These are phyloP conservation scores for Orbilia blumenaviensis DNA, from an alignment of 2,329 filamentous ascomycete species.

Conservation along the genomic window DNA sequence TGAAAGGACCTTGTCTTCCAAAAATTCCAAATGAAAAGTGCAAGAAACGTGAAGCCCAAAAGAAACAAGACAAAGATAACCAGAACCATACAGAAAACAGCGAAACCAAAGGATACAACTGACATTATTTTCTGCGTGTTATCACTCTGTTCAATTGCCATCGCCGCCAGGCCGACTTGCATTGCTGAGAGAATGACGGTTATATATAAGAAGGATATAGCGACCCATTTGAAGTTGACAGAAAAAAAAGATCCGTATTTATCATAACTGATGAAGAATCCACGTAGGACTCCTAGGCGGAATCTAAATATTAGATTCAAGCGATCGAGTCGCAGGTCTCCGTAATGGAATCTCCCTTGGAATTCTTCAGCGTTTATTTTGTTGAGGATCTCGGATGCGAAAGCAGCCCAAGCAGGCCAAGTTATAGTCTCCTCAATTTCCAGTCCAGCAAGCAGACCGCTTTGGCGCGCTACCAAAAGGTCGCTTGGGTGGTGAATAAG, in stretches of 20 bases:
- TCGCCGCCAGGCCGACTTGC: neutral
- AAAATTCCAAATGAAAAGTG: neutral
- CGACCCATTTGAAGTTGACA: constrained; percentile 12
- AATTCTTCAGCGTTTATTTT: neutral
- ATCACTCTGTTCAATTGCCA: neutral
- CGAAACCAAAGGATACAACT: neutral
- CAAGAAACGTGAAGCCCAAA: neutral
- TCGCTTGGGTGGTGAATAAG: constrained; percentile 60
- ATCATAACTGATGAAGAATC: constrained; percentile 1
- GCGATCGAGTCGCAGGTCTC: neutral
- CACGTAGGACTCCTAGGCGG: neutral
- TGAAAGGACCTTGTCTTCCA: neutral
- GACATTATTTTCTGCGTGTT: neutral
- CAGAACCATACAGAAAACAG: neutral
- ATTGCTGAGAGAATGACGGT: neutral
- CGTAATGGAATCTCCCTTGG: constrained; percentile 5
- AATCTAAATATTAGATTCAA: constrained; percentile 1
- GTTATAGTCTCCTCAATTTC: neutral
- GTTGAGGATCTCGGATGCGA: neutral
- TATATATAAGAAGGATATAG: neutral
- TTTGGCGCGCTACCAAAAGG: constrained; percentile 59
- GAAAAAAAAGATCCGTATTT: constrained; percentile 16
- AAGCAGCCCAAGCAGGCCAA: neutral
- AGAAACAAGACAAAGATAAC: neutral
- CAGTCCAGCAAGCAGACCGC: constrained; percentile 56